These are phyloP conservation scores for Pyrenophora seminiperda DNA, from an alignment of 2,329 filamentous ascomycete species.

Conservation along the genomic window DNA sequence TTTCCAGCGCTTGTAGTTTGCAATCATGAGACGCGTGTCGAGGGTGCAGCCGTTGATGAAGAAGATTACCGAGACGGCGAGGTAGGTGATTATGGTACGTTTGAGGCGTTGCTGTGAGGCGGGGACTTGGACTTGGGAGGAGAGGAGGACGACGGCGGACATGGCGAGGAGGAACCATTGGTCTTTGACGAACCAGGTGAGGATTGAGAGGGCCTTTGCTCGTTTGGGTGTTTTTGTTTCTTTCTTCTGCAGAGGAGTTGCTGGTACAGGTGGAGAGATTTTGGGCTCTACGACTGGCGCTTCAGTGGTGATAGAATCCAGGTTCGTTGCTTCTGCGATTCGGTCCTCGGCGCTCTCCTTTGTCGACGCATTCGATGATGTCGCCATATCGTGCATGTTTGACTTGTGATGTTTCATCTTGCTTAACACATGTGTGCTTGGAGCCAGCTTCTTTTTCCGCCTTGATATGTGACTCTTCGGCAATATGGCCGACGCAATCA, in stretches of 20 bases:
- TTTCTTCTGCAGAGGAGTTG: neutral
- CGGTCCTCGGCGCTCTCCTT: neutral
- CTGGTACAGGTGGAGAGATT: neutral
- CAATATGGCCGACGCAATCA: constrained; percentile 11
- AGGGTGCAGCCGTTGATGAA: constrained; percentile 73
- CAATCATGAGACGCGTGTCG: constrained; percentile 63
- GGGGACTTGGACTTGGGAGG: constrained; percentile 61
- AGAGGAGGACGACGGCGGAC: constrained; percentile 58
- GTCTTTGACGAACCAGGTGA: constrained; percentile 53
- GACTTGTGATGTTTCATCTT: neutral
- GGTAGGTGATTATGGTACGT: constrained; percentile 64
- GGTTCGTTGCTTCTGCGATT: neutral
- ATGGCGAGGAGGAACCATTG: constrained; percentile 72
- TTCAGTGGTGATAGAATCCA: neutral
- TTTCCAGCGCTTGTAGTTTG: constrained; percentile 69
- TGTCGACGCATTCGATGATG: neutral
- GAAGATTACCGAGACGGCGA: constrained; percentile 71
- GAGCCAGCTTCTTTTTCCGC: neutral
- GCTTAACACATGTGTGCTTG: neutral
- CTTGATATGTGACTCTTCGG: constrained; percentile 4
- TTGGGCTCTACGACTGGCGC: neutral
- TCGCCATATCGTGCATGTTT: neutral
- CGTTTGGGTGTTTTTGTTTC: neutral
- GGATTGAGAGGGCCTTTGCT: constrained; percentile 12
- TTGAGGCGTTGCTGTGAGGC: constrained; percentile 59